Evolutionary conservation across 768 basidiomycete species (phyloP), one percentile per base, ranked within the genome.

Genomic region (Psilocybe sp.): DNA sequence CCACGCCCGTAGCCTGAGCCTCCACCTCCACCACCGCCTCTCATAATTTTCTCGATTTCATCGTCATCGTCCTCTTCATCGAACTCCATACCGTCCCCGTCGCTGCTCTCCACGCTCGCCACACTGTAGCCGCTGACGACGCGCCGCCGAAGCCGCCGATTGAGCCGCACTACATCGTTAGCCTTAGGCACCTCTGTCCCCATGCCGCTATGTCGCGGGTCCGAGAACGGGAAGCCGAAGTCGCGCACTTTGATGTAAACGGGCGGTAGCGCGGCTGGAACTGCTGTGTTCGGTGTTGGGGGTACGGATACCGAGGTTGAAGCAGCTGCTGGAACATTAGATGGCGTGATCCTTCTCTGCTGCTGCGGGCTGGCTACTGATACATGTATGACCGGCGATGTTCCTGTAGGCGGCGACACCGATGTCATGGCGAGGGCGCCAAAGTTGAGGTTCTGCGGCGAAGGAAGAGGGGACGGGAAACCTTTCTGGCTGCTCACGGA

Each of bases 221-320:
- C 73, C 2, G 54, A 38, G 8, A 58, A 18, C 1, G 63, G 40
- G 51, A 67, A 76, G 8, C 67, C 71, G 56, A 70, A 78, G 52
- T 79, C 78, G 41, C 77, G 67, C 41, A 79, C 64, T 42, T 67
- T 67, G 60, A 76, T 67, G n/a, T 63, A 53, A 0, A 46, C 40
- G 11, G 31, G n/a, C 12, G n/a, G 31, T 14, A 41, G n/a, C 8
- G 39, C 32, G 8, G 10, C 15, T 2, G 42, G 23, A 28, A 28
- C 42, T 6, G 18, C 20, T 4, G 35, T 43, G 14, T 15, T 11
- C 20, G 33, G 42, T 9, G 40, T 35, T 13, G 28, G 20, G 32
- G 41, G 42, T 20, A 41, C 6, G 15, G 33, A 18, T 7, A 49
- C 33, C n/a, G 49, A 42, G 13, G 45, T 44, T n/a, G 55, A 28